These are phyloP conservation scores for Sphaerobolus stellatus DNA, from an alignment of 1,284 basidiomycete genomes.

Conservation along the genomic window DNA sequence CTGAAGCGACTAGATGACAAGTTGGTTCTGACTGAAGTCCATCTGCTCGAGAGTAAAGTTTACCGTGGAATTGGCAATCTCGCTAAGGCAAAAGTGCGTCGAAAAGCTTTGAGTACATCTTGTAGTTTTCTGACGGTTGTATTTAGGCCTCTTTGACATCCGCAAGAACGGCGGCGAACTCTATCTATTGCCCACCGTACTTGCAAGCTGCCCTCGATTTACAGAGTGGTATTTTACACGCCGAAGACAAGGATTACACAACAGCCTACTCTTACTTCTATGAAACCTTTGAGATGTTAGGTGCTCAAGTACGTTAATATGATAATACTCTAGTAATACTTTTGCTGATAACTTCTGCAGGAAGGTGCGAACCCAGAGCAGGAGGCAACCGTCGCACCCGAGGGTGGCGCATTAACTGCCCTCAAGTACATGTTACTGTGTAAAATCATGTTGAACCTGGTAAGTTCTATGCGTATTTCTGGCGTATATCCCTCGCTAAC, in stretches of 20 bases:
- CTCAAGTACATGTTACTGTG: slow-evolving; percentile 98
- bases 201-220: slow-evolving; percentile 93
- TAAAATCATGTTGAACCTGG: slow-evolving; percentile 96
- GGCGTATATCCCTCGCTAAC: not conserved
- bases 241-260: slow-evolving; percentile 97
- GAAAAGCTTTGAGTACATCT: not conserved
- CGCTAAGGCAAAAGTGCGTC: slow-evolving; percentile 83
- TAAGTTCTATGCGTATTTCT: slow-evolving; percentile 36
- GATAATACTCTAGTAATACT: not conserved
- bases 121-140: not conserved
- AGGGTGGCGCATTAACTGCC: slow-evolving; percentile 63
- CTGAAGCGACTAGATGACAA: slow-evolving; percentile 95
- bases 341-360: not conserved
- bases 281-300: slow-evolving; percentile 88
- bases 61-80: slow-evolving; percentile 92
- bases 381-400: slow-evolving; percentile 41
- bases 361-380: slow-evolving; percentile 8
- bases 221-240: slow-evolving; percentile 89
- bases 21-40: slow-evolving; percentile 96
- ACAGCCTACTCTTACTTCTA: slow-evolving; percentile 98
- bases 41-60: slow-evolving; percentile 89
- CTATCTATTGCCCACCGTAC: slow-evolving; percentile 95
- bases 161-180: slow-evolving; percentile 91
- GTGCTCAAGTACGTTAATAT: slow-evolving; percentile 52
- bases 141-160: slow-evolving; percentile 86